phyloP scores from a whole-genome alignment of 75 land plant species.

The Chamaecyparis obtusa region DNA sequence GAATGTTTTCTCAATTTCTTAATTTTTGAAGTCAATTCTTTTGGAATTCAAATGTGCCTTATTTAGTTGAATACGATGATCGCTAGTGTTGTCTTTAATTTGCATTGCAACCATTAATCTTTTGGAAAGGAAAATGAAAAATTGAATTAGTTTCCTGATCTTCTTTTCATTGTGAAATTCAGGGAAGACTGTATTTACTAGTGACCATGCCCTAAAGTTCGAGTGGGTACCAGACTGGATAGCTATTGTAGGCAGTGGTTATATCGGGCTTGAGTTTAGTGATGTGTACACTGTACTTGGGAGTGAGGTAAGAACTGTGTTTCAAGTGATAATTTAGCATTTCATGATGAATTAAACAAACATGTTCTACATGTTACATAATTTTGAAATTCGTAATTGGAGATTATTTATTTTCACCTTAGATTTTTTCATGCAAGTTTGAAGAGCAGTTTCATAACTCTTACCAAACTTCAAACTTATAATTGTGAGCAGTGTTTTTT shows the following conservation, averaged over 20 bases:
- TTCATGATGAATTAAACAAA: neutral
- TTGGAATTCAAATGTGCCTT: neutral
- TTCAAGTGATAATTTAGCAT: neutral
- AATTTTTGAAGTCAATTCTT: neutral
- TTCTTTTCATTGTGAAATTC: slow-evolving; percentile 9
- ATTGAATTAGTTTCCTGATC: neutral
- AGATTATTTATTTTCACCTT: neutral
- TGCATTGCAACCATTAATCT: neutral
- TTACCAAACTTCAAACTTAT: neutral
- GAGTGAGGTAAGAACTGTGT: slow-evolving; percentile 72
- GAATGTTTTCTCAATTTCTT: neutral
- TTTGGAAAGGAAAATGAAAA: neutral
- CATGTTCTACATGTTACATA: neutral
- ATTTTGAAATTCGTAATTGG: neutral
- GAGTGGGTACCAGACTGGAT: slow-evolving; percentile 99
- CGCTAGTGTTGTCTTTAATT: neutral
- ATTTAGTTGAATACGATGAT: neutral
- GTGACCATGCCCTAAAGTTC: slow-evolving; percentile 98
- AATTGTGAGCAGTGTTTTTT: neutral
- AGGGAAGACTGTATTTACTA: slow-evolving; percentile 98
- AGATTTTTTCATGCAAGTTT: neutral
- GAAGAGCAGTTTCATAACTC: neutral
- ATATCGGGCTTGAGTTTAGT: slow-evolving; percentile 99
- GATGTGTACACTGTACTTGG: slow-evolving; percentile 99
- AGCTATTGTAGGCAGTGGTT: slow-evolving; percentile 98